Evolutionary conservation across 371 early-diverging fungal genomes (phyloP), one percentile per base, ranked within the genome.

Genomic region (Actinomortierella ambigua): DNA sequence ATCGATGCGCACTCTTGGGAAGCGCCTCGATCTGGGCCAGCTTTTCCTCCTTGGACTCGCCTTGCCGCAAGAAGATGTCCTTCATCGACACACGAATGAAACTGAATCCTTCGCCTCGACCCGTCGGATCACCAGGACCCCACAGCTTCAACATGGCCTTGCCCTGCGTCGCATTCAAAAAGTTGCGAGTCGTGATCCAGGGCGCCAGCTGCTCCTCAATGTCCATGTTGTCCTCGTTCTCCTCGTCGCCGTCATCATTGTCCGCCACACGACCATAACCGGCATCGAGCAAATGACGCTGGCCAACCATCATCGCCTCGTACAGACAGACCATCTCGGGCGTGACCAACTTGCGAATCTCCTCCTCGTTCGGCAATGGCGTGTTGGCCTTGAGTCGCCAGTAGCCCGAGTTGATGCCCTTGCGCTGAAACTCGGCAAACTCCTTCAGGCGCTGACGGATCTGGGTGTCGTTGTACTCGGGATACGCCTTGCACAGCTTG

Each of bases 301-400:
- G 95, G 51, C 97, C 98, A 4, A 95, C 97, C 44, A 95, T 77
- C 93, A 97, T 99, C 73, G 95, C 95, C 77, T 99, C 98, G 66
- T 94, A 94, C 55, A 97, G 79, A 78, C 99, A 99, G 23, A 99
- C 88, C 90, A 94, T 95, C 76, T 99, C 99, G 9, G 99, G 99
- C n/a, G 98, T 97, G 0, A 98, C 89, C 78, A 98, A 84, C 66
- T 95, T 95, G 47, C 95, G 84, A 29, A 99, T 71, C 41, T 98
- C 97, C 55, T 99, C 98, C 78, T 99, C 99, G 48, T 76, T 79
- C 0, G 97, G 96, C 4, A 98, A 77, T 3, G 88, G 81, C 13
- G 88, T 83, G n/a, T 77, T 85, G n/a, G 83, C 88, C 71, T 97
- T 94, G 43, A 96, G 79, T 54, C 93, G 90, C 98, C 98, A 99